Conservation (phyloP, 192 early-diverging fungal genomes). For the Coemansia biformis region DNA sequence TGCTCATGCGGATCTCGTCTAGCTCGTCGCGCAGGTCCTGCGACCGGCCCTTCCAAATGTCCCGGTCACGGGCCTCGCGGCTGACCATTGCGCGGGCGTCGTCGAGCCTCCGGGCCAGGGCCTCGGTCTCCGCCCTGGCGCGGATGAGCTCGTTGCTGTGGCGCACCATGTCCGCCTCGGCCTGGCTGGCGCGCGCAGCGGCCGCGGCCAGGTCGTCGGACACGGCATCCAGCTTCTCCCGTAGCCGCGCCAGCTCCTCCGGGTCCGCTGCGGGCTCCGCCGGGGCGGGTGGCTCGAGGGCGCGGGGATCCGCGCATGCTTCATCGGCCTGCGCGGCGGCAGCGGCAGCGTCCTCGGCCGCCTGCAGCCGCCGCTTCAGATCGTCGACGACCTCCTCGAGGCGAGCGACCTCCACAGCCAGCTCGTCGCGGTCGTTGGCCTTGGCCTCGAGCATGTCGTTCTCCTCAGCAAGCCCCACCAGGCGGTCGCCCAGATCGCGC, state of each 20-base stretch:
- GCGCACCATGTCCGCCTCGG: slow-evolving; percentile 19
- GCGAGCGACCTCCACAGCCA: slow-evolving; percentile 10
- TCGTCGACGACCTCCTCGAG: slow-evolving; percentile 8
- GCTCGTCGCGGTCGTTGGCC: slow-evolving; percentile 23
- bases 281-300: too few species aligned
- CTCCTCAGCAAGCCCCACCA: slow-evolving; percentile 38
- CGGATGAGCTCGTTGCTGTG: slow-evolving; percentile 38
- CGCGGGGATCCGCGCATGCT: too few species aligned
- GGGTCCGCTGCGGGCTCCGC: not conserved
- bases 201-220: slow-evolving; percentile 29
- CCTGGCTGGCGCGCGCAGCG: slow-evolving; percentile 21
- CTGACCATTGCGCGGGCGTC: slow-evolving; percentile 27
- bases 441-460: slow-evolving; percentile 37
- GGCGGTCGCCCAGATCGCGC: slow-evolving; percentile 39
- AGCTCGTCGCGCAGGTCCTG: slow-evolving; percentile 46
- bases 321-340: not conserved
- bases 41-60: slow-evolving; percentile 42
- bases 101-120: slow-evolving; percentile 20
- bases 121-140: slow-evolving; percentile 34
- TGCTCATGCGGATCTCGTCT: slow-evolving; percentile 20
- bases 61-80: slow-evolving; percentile 41
- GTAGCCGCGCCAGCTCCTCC: slow-evolving; percentile 7
- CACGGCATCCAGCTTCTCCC: slow-evolving; percentile 13
- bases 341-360: not conserved
- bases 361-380: slow-evolving; percentile 16